Conservation (phyloP, 306 rosid genomes). For the Malus sylvestris region DNA sequence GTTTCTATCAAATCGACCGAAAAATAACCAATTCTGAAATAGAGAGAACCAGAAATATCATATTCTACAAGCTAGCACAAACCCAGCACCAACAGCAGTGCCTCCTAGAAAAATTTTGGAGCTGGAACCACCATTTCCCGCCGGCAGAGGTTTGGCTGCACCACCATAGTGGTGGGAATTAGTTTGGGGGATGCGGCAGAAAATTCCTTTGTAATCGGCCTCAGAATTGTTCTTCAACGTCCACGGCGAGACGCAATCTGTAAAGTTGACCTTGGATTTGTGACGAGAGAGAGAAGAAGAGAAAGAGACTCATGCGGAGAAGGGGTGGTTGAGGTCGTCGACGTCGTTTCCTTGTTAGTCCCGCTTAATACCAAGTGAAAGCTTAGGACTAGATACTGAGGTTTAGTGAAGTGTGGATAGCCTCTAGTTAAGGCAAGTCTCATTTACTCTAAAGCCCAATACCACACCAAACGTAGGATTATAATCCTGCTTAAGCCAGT, state of each 20-base stretch:
- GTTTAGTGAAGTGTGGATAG: too few relatives aligned
- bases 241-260: constrained; percentile 50
- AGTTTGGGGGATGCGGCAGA: constrained; percentile 41
- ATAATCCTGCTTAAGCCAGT: too few relatives aligned
- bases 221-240: constrained; percentile 39
- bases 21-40: not conserved
- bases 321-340: too few relatives aligned
- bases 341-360: too few relatives aligned
- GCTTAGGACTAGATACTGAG: too few relatives aligned
- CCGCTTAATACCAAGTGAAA: too few relatives aligned
- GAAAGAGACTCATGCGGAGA: not conserved
- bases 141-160: constrained; percentile 31
- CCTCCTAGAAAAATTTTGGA: constrained; percentile 54
- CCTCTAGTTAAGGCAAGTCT: too few relatives aligned
- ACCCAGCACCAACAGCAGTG: constrained; percentile 56
- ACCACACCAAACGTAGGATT: too few relatives aligned
- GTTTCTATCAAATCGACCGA: constrained; percentile 19
- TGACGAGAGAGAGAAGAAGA: not conserved
- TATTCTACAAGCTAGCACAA: not conserved
- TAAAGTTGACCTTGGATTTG: constrained; percentile 47
- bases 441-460: too few relatives aligned
- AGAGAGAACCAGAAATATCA: not conserved
- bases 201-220: constrained; percentile 43
- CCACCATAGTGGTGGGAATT: constrained; percentile 35
- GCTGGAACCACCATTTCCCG: constrained; percentile 26